These are phyloP conservation scores for Myotisia sp. DNA, from an alignment of 2,329 filamentous ascomycete species.

Conservation along the genomic window DNA sequence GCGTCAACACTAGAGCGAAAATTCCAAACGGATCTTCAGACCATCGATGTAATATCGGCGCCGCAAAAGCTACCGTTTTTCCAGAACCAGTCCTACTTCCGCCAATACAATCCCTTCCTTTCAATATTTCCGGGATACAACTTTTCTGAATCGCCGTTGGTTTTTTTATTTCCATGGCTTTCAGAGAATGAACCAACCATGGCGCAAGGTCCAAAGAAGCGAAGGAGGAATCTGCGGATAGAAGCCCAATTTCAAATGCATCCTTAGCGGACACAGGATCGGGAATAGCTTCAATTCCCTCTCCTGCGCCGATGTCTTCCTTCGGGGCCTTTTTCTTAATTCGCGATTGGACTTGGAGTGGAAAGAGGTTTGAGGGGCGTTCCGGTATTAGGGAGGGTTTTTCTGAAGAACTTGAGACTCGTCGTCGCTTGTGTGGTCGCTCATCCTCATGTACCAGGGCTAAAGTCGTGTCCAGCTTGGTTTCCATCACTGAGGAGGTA, in stretches of 20 bases:
- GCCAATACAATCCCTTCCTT: conserved; percentile 86
- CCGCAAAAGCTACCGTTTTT: conserved; percentile 92
- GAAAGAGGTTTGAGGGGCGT: conserved; percentile 14
- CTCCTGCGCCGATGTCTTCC: neutral
- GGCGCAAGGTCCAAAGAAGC: conserved; percentile 58
- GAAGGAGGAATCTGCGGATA: conserved; percentile 43
- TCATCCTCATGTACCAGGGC: too few species aligned
- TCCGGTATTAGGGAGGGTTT: conserved; percentile 19
- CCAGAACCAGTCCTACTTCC: conserved; percentile 89
- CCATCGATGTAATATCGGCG: conserved; percentile 89
- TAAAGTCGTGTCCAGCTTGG: conserved; percentile 3
- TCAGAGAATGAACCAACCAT: conserved; percentile 76
- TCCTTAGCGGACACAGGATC: conserved; percentile 28
- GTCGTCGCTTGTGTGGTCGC: conserved; percentile 26
- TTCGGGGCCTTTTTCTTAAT: conserved; percentile 26
- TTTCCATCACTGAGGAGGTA: too few species aligned
- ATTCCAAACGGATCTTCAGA: conserved; percentile 82
- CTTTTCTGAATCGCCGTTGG: conserved; percentile 87
- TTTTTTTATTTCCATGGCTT: conserved; percentile 63
- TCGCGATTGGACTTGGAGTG: conserved; percentile 26
- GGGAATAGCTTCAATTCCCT: conserved; percentile 14
- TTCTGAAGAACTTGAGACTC: conserved; percentile 23
- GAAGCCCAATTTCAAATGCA: conserved; percentile 24
- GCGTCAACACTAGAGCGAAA: conserved; percentile 77
- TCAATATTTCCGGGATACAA: conserved; percentile 83